phyloP scores from a whole-genome alignment of 116 monocot genomes.

The Cymodocea nodosa region DNA sequence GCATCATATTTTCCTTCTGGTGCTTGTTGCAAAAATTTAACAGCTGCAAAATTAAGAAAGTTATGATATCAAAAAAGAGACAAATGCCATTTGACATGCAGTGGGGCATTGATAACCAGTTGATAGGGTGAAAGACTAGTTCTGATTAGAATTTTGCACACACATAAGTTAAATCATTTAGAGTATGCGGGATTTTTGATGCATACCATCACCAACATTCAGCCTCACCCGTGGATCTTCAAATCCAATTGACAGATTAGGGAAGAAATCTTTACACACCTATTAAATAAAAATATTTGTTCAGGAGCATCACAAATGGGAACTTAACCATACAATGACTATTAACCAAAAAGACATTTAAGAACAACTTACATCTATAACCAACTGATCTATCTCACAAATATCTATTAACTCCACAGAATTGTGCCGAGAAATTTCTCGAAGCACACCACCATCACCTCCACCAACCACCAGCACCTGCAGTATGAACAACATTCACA shows the following conservation, averaged over 20 bases:
- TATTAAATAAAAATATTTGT: neutral
- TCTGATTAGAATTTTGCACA: neutral
- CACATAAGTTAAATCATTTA: no score
- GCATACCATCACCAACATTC: constrained; percentile 90
- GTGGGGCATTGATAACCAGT: neutral
- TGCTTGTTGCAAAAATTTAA: constrained; percentile 56
- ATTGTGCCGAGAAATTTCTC: constrained; percentile 76
- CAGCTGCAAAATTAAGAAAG: constrained; percentile 40
- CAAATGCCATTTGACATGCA: neutral
- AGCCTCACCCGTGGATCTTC: constrained; percentile 87
- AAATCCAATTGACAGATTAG: constrained; percentile 75
- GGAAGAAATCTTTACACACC: constrained; percentile 81
- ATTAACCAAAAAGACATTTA: neutral
- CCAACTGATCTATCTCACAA: constrained; percentile 96
- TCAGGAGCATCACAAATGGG: neutral
- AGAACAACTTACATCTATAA: constrained; percentile 60
- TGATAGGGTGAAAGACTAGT: neutral
- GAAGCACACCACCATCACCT: constrained; percentile 97
- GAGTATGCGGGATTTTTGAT: no score
- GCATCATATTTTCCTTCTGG: constrained; percentile 77
- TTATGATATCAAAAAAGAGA: neutral
- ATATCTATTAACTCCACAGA: constrained; percentile 89
- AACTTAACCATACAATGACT: neutral
- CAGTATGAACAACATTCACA: constrained; percentile 2
- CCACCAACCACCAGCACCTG: constrained; percentile 97